These are phyloP conservation scores for Cephalotrichum gorgonifer DNA, from an alignment of 2,329 filamentous ascomycete species.

Conservation along the genomic window DNA sequence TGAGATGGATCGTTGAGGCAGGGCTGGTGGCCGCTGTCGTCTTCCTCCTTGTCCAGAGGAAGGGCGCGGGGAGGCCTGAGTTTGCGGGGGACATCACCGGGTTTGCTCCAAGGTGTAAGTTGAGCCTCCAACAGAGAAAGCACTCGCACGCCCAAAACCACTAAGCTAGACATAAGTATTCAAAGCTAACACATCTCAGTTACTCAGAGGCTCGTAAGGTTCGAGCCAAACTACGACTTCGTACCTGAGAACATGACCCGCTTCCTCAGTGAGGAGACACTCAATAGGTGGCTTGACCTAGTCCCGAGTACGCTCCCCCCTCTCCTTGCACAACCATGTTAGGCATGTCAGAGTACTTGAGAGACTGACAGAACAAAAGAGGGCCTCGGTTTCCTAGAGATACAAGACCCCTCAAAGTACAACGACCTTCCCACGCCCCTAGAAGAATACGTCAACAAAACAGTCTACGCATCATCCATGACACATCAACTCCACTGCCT, in stretches of 20 bases:
- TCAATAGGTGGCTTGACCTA: constrained; percentile 24
- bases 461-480: constrained; percentile 29
- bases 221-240: constrained; percentile 24
- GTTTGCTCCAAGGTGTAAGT: constrained; percentile 26
- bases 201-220: constrained; percentile 25
- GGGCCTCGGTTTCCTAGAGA: constrained; percentile 27
- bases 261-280: constrained; percentile 23
- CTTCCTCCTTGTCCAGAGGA: constrained; percentile 21
- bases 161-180: background rate
- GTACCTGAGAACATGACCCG: constrained; percentile 26
- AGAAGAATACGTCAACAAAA: constrained; percentile 18
- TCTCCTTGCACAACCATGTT: too few relatives aligned
- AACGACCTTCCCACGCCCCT: constrained; percentile 25
- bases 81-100: constrained; percentile 26
- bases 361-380: constrained; percentile 5
- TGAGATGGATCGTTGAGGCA: constrained; percentile 21
- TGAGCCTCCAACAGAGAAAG: too few relatives aligned
- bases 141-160: too few relatives aligned
- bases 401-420: constrained; percentile 21
- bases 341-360: background rate
- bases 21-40: constrained; percentile 23
- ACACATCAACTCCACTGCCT: constrained; percentile 34
- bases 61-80: constrained; percentile 12
- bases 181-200: constrained; percentile 14
- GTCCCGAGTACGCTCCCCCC: constrained; percentile 19